Conservation (phyloP, 345 rosid genomes). For the Syzygium oleosum region DNA sequence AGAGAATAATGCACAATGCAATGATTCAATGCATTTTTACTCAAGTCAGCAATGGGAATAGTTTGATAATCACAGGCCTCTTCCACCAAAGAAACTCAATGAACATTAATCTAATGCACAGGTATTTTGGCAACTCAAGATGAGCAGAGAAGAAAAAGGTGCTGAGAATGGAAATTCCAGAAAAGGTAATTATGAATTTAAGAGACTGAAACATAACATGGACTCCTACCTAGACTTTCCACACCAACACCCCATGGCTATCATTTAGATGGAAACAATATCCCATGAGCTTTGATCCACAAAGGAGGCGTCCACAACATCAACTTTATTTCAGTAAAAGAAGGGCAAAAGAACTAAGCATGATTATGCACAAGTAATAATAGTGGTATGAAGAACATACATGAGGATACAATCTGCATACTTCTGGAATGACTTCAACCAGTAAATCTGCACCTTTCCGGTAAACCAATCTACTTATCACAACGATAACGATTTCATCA, state of each 20-base stretch:
- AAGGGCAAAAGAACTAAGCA: neutral
- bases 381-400: slow-evolving; percentile 34
- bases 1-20: neutral
- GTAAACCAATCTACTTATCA: slow-evolving; percentile 92
- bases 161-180: neutral
- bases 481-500: slow-evolving; percentile 69
- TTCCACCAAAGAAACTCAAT: neutral
- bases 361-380: neutral
- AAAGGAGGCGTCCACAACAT: neutral
- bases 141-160: neutral
- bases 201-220: neutral
- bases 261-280: neutral
- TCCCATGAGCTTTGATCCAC: neutral
- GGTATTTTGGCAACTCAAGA: neutral
- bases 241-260: neutral
- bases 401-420: slow-evolving; percentile 60
- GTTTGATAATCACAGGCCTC: neutral
- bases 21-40: neutral
- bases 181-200: neutral
- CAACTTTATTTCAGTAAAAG: neutral
- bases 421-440: slow-evolving; percentile 92
- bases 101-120: neutral
- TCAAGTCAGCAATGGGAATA: neutral
- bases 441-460: slow-evolving; percentile 96
- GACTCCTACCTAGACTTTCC: neutral